These are phyloP conservation scores for Arthroderma sp. DNA, from an alignment of 2,329 filamentous ascomycete genomes.

Conservation along the genomic window DNA sequence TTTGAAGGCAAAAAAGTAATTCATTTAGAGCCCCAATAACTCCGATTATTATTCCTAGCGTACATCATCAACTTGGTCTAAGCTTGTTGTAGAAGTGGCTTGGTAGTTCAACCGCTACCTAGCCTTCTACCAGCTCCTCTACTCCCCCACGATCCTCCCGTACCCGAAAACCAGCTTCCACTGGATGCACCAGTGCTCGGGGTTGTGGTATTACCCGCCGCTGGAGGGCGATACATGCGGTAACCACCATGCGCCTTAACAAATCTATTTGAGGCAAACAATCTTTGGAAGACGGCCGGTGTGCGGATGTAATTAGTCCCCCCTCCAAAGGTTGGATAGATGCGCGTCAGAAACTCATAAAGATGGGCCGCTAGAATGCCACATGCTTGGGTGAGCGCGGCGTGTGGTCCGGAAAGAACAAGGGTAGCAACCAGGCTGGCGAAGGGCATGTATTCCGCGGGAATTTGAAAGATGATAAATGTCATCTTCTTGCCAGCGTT, in stretches of 20 bases:
- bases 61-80: not conserved
- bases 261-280: slow-evolving; percentile 37
- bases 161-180: slow-evolving; percentile 22
- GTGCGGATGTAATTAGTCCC: slow-evolving; percentile 66
- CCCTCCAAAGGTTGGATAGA: slow-evolving; percentile 82
- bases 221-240: slow-evolving; percentile 50
- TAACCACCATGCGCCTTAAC: slow-evolving; percentile 31
- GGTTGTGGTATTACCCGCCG: slow-evolving; percentile 30
- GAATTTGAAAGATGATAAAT: slow-evolving; percentile 75
- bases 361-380: slow-evolving; percentile 82
- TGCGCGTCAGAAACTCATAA: slow-evolving; percentile 76
- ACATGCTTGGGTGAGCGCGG: slow-evolving; percentile 52
- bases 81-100: not conserved
- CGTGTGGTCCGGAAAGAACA: slow-evolving; percentile 49
- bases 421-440: slow-evolving; percentile 66
- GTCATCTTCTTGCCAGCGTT: slow-evolving; percentile 62
- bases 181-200: slow-evolving; percentile 1
- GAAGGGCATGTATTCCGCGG: slow-evolving; percentile 67
- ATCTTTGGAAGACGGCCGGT: slow-evolving; percentile 56
- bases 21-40: not conserved
- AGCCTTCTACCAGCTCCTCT: slow-evolving; percentile 33
- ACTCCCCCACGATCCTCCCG: slow-evolving; percentile 27
- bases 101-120: slow-evolving; percentile 22
- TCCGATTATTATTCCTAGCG: not conserved
- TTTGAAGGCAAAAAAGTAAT: no score